Evolutionary conservation across 208 protist genomes (phyloP), one percentile per base, ranked within the genome.

Genomic region (Trypanosomatidae sp.): DNA sequence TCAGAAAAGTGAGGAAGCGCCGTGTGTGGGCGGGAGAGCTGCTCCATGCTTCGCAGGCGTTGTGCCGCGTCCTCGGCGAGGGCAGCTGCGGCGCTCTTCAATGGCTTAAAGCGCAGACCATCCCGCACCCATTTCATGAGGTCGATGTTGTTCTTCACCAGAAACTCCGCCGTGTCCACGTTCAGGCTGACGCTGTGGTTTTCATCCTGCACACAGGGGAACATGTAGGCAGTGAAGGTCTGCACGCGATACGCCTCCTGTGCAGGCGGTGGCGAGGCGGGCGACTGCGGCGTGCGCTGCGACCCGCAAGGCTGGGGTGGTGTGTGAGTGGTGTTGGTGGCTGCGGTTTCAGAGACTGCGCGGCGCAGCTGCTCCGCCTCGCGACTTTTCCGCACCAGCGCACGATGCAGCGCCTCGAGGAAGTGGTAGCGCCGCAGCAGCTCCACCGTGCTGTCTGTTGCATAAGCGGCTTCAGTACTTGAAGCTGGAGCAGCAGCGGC

Each of bases 121-220:
- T 88, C 75, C 10, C 62, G 43, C 1, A 91, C 53, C 90, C 90
- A 94, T 12, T 68, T 59, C 69, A 81, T 90, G 47, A 91, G 72
- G 64, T 94, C 85, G 70, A 94, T 87, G 28, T 83, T 50, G 77
- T 92, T 86, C n/a, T 82, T 76, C 19, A 64, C 75, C 28, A 94
- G 69, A 46, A 94, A 94, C 60, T 78, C 77, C 5, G 80, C 76
- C 6, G 87, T 90, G 41, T 84, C 80, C 4, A 80, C 33, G 41
- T 86, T 87, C 5, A 94, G 64, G 13, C 58, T 66, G 10, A 88
- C 81, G 15, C 66, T 72, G 10, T 68, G 73, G 7, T 47, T 43
- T 2, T 70, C 39, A 17, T 50, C 52, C 10, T 17, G 1, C 9
- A 55, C 30, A 41, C 62, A 49, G 1, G 90, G 90, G 66, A 92